Evolutionary conservation across 345 rosid species (phyloP), one percentile per base, ranked within the genome.

Genomic region (Firmiana major): DNA sequence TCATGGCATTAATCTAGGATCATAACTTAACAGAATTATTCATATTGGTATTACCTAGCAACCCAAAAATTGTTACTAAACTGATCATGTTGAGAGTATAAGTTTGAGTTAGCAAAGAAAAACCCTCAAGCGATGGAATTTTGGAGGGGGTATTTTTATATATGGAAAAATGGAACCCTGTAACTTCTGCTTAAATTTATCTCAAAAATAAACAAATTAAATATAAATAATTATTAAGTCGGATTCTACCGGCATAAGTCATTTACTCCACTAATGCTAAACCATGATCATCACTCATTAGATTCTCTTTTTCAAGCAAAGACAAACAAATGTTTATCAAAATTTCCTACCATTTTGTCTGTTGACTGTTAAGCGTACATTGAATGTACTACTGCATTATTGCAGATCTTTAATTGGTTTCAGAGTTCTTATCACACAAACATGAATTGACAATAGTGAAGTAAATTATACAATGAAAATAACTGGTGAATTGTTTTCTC

Each of bases 31-130:
- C n/a, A 54, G 22, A 54, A 19, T 19, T 54, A 10, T 54, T 19
- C 10, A n/a, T 54, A 19, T 54, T 9, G 21, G 26, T 17, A 11
- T 77, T 81, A 84, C 91, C 91, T 73, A 88, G 75, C 58, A 85
- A 12, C 7, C 88, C 89, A 19, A 88, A 73, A 21, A 81, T 38
- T 54, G 78, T 43, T 43, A 69, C 15, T 68, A 83, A 42, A 79
- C 77, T 76, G 9, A 76, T 11, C 87, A 84, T 81, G 69, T 45
- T 80, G 24, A 69, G 24, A 43, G 9, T 51, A 17, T 51, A 8
- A n/a, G 8, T 7, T 26, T 49, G 8, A 53, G n/a, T 12, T 34
- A 19, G 2, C 22, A 69, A 3, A 9, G 13, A 66, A 42, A 21
- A 21, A 0, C 19, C 16, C 17, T 72, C 63, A 72, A 51, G 34